Conservation (phyloP, 1,284 basidiomycete genomes). For the Ustilago xerochloae region DNA sequence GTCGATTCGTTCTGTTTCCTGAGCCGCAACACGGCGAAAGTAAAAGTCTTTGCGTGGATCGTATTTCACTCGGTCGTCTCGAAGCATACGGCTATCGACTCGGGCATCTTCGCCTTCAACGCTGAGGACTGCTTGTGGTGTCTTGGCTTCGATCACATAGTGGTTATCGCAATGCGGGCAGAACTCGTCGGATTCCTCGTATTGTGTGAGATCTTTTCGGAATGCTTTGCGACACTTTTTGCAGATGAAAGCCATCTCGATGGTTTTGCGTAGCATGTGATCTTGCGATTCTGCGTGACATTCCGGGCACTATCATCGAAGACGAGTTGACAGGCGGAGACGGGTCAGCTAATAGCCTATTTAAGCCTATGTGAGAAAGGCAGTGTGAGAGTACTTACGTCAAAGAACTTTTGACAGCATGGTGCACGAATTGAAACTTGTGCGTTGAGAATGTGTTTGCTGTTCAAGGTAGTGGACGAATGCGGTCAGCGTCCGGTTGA, state of each 20-base stretch:
- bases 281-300: constrained; percentile 85
- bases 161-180: constrained; percentile 98
- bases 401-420: constrained; percentile 67
- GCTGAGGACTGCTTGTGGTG: constrained; percentile 82
- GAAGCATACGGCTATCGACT: constrained; percentile 82
- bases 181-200: constrained; percentile 96
- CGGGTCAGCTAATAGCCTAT: neutral
- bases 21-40: constrained; percentile 48
- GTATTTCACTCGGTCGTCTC: constrained; percentile 76
- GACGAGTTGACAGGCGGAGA: too few species aligned
- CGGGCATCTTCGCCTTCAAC: constrained; percentile 91
- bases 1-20: constrained; percentile 59
- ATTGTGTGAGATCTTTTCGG: constrained; percentile 87
- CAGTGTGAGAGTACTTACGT: constrained; percentile 43
- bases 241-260: constrained; percentile 92
- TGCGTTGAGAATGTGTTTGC: constrained; percentile 68
- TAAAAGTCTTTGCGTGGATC: constrained; percentile 73
- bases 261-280: constrained; percentile 80
- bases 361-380: neutral
- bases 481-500: neutral
- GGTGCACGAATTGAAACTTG: constrained; percentile 67
- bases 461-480: constrained; percentile 16
- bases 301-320: constrained; percentile 78
- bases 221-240: constrained; percentile 99
- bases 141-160: constrained; percentile 94